phyloP scores from a whole-genome alignment of 352 stramenopile species.

The Phytophthora multivora region DNA sequence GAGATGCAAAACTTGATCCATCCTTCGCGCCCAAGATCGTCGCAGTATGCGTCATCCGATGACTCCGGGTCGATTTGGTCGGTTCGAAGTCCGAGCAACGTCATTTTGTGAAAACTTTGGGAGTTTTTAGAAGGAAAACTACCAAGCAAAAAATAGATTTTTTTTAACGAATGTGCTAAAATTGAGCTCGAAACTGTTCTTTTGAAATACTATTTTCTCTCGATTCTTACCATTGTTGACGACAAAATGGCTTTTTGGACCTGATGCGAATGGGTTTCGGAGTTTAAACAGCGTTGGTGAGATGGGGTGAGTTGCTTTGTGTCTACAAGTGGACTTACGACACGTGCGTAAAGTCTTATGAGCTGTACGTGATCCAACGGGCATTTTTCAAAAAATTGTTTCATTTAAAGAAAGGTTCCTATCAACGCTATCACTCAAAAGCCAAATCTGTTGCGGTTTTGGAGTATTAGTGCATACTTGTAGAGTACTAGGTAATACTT shows the following conservation, averaged over 20 bases:
- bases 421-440: too few species aligned
- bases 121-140: too few species aligned
- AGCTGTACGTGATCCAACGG: not conserved
- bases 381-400: not conserved
- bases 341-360: not conserved
- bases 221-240: too few species aligned
- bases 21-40: conserved; percentile 17
- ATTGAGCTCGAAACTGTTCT: not conserved
- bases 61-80: conserved; percentile 34
- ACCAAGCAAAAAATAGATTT: too few species aligned
- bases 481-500: too few species aligned
- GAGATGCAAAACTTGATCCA: conserved; percentile 46
- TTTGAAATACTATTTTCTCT: conserved; percentile 19
- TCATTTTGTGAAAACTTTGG: conserved; percentile 21
- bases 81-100: conserved; percentile 29
- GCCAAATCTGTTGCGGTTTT: too few species aligned
- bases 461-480: too few species aligned
- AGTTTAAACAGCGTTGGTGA: conserved; percentile 14
- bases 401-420: too few species aligned
- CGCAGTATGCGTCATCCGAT: conserved; percentile 12
- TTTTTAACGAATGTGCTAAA: too few species aligned
- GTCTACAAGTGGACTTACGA: not conserved
- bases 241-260: not conserved
- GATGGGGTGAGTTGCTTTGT: not conserved
- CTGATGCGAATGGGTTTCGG: conserved; percentile 10